Evolutionary conservation across 768 basidiomycete genomes (phyloP).

Genomic region (Auriscalpium orientale): DNA sequence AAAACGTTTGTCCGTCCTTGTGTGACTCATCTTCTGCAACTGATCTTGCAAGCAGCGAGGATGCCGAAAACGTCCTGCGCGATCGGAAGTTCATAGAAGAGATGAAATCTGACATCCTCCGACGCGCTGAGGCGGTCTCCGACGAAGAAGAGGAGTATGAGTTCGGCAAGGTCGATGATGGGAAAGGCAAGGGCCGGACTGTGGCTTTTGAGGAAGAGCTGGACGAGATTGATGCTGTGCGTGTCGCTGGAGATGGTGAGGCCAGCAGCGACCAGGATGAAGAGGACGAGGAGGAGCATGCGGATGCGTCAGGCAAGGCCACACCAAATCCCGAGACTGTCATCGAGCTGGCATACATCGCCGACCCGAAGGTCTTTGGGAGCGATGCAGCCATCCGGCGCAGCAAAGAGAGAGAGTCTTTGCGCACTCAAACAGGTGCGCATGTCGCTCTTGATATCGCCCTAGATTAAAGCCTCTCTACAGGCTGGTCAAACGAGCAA

Average conservation of each 20-base stretch:
- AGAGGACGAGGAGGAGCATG: slow-evolving; percentile 26
- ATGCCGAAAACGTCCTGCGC: slow-evolving; percentile 36
- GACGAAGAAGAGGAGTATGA: slow-evolving; percentile 48
- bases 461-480: background rate
- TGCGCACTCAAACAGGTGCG: slow-evolving; percentile 63
- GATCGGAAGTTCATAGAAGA: slow-evolving; percentile 58
- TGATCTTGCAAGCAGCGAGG: slow-evolving; percentile 27
- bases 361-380: slow-evolving; percentile 68
- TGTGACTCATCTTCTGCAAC: slow-evolving; percentile 10
- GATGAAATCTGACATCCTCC: slow-evolving; percentile 80
- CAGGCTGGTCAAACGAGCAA: slow-evolving; percentile 76
- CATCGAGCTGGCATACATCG: slow-evolving; percentile 71
- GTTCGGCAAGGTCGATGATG: slow-evolving; percentile 19
- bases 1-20: slow-evolving; percentile 41
- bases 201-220: slow-evolving; percentile 49
- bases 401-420: slow-evolving; percentile 54
- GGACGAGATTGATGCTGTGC: slow-evolving; percentile 32
- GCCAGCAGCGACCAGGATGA: slow-evolving; percentile 34
- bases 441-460: background rate
- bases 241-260: slow-evolving; percentile 63
- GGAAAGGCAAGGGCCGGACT: slow-evolving; percentile 16
- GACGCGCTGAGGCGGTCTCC: slow-evolving; percentile 60
- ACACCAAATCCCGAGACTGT: slow-evolving; percentile 44
- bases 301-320: slow-evolving; percentile 9
- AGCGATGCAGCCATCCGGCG: slow-evolving; percentile 67